phyloP scores from a whole-genome alignment of 2,329 filamentous ascomycete species.

The Exophiala sp. region DNA sequence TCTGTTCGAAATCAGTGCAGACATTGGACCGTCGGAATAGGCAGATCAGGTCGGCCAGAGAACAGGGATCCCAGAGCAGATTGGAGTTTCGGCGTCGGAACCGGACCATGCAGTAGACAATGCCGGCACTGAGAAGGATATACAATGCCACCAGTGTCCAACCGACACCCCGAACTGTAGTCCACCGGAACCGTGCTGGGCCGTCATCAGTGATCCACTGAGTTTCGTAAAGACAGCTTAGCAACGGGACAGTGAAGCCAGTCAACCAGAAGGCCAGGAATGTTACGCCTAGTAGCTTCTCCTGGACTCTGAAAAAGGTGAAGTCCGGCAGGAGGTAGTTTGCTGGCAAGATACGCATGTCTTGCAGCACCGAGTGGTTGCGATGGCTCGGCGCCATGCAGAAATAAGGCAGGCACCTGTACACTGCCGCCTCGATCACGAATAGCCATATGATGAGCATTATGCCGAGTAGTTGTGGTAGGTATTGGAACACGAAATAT shows the following conservation, averaged over 20 bases:
- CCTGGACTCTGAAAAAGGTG: slow-evolving; percentile 61
- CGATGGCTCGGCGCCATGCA: slow-evolving; percentile 50
- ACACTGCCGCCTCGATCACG: slow-evolving; percentile 65
- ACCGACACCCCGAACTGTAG: slow-evolving; percentile 67
- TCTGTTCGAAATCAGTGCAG: slow-evolving; percentile 63
- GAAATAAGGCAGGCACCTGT: slow-evolving; percentile 70
- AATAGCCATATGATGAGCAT: slow-evolving; percentile 71
- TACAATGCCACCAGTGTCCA: slow-evolving; percentile 76
- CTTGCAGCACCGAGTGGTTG: slow-evolving; percentile 56
- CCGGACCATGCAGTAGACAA: slow-evolving; percentile 55
- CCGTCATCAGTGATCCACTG: slow-evolving; percentile 56
- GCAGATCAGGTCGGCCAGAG: slow-evolving; percentile 71
- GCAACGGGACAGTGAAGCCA: slow-evolving; percentile 73
- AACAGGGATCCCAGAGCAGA: slow-evolving; percentile 77
- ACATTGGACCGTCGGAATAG: slow-evolving; percentile 76
- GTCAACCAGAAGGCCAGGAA: slow-evolving; percentile 69
- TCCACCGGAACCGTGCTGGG: slow-evolving; percentile 66
- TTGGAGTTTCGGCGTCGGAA: slow-evolving; percentile 64
- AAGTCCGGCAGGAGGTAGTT: slow-evolving; percentile 64
- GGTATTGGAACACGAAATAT: slow-evolving; percentile 81
- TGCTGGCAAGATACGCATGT: slow-evolving; percentile 54
- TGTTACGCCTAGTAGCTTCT: slow-evolving; percentile 60
- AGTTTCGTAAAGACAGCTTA: slow-evolving; percentile 68
- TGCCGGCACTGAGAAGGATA: slow-evolving; percentile 55
- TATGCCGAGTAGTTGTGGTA: slow-evolving; percentile 71